Conservation (phyloP, 2,329 filamentous ascomycete genomes). For the Penicillium nordicum region DNA sequence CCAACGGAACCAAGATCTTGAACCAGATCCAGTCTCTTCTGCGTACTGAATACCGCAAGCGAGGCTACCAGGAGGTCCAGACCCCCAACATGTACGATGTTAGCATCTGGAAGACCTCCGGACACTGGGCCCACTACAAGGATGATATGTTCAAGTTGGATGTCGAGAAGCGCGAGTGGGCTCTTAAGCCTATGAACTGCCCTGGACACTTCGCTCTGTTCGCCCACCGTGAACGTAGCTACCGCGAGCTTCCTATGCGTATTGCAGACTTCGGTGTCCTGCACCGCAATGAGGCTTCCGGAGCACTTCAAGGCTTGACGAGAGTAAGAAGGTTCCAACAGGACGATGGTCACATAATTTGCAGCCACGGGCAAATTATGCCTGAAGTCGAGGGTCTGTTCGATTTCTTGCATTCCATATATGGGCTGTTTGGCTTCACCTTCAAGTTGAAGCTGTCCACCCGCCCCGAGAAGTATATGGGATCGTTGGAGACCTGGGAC, state of each 20-base stretch:
- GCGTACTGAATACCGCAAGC: slow-evolving; percentile 83
- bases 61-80: slow-evolving; percentile 91
- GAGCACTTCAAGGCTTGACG: slow-evolving; percentile 79
- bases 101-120: slow-evolving; percentile 87
- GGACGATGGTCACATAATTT: slow-evolving; percentile 97
- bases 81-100: slow-evolving; percentile 97
- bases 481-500: slow-evolving; percentile 83
- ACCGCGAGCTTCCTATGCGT: slow-evolving; percentile 83
- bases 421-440: slow-evolving; percentile 78
- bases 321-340: slow-evolving; percentile 92
- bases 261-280: slow-evolving; percentile 95
- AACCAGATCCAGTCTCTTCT: slow-evolving; percentile 81
- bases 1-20: slow-evolving; percentile 89
- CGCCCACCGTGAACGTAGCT: slow-evolving; percentile 75
- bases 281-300: slow-evolving; percentile 92
- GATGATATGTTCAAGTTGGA: slow-evolving; percentile 94
- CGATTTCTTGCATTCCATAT: slow-evolving; percentile 77
- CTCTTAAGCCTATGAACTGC: slow-evolving; percentile 97
- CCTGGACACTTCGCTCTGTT: slow-evolving; percentile 91
- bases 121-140: slow-evolving; percentile 90
- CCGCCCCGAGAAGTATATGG: slow-evolving; percentile 82
- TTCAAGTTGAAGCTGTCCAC: slow-evolving; percentile 97
- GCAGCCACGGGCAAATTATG: slow-evolving; percentile 57
- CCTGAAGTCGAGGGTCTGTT: slow-evolving; percentile 79
- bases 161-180: slow-evolving; percentile 77